Evolutionary conservation across 805 yeast genomes (phyloP).

Genomic region (Zygosaccharomyces lentus): DNA sequence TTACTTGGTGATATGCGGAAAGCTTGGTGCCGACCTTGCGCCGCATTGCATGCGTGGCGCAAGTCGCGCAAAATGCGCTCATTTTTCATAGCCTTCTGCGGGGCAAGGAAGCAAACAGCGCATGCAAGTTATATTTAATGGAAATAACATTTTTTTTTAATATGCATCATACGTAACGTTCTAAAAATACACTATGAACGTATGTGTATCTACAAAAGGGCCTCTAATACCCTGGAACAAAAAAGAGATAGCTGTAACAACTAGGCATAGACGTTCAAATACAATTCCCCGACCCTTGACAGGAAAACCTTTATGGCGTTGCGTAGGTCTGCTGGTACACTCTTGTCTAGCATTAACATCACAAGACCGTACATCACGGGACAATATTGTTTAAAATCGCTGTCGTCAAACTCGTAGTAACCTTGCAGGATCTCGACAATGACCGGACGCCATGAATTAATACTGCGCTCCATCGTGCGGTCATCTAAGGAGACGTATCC

Average conservation of each 20-base stretch:
- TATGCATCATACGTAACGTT: not conserved
- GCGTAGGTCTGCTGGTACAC: slow-evolving; percentile 58
- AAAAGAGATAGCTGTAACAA: no score
- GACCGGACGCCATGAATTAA: slow-evolving; percentile 87
- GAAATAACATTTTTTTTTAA: no score
- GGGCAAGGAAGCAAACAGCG: no score
- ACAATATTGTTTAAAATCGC: slow-evolving; percentile 57
- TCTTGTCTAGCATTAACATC: slow-evolving; percentile 55
- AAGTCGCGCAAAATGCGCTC: no score
- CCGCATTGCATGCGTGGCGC: no score
- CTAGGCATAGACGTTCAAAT: slow-evolving; percentile 24
- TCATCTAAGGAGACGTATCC: slow-evolving; percentile 73
- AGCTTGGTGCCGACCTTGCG: no score
- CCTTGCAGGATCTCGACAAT: slow-evolving; percentile 85
- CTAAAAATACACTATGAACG: not conserved
- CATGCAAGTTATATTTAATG: no score
- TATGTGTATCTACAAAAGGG: not conserved
- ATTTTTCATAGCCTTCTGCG: no score
- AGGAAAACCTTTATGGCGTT: slow-evolving; percentile 57
- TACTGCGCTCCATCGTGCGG: slow-evolving; percentile 67
- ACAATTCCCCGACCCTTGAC: slow-evolving; percentile 50
- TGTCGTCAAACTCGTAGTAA: slow-evolving; percentile 67
- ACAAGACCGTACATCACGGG: slow-evolving; percentile 59
- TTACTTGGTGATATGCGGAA: no score
- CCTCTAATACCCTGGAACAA: not conserved